These are phyloP conservation scores for Grosmannia penicillata DNA, from an alignment of 2,329 filamentous ascomycete species.

Conservation along the genomic window DNA sequence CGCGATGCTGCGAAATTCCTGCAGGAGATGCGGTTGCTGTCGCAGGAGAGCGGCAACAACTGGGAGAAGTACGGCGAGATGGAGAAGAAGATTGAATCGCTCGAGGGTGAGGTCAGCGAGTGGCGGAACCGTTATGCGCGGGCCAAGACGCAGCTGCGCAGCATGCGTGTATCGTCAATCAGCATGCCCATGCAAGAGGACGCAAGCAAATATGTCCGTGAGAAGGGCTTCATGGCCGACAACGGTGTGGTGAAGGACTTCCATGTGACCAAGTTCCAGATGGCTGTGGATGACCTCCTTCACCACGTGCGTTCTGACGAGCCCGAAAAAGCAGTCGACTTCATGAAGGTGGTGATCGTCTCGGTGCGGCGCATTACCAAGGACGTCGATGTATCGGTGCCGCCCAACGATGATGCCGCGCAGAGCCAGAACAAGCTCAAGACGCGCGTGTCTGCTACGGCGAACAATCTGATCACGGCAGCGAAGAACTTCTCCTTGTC, in stretches of 20 bases:
- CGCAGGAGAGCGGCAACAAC: conserved; percentile 61
- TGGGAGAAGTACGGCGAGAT: conserved; percentile 74
- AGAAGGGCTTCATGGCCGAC: conserved; percentile 52
- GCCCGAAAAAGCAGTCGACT: conserved; percentile 60
- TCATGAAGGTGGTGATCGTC: conserved; percentile 75
- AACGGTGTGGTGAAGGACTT: conserved; percentile 78
- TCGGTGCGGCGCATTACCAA: conserved; percentile 74
- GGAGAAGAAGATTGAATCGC: conserved; percentile 54
- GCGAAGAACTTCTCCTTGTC: conserved; percentile 80
- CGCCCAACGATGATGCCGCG: conserved; percentile 35
- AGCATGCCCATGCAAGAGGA: conserved; percentile 57
- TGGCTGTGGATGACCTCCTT: conserved; percentile 82
- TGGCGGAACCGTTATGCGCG: conserved; percentile 87
- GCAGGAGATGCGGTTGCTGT: conserved; percentile 76
- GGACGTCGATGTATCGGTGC: conserved; percentile 50
- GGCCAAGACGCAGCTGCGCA: conserved; percentile 74
- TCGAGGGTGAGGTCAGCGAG: conserved; percentile 72
- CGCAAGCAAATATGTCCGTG: conserved; percentile 49
- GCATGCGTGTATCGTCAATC: conserved; percentile 65
- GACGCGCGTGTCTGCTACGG: conserved; percentile 73
- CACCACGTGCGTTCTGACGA: conserved; percentile 60
- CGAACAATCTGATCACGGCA: conserved; percentile 90
- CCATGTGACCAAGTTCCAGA: conserved; percentile 88
- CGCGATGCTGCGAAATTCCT: conserved; percentile 72
- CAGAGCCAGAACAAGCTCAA: conserved; percentile 58